Percentiles rank a stretch among this genome's conserved stretches.
Conservation (phyloP, 331 rosid genomes). For the Quercus phellos region DNA sequence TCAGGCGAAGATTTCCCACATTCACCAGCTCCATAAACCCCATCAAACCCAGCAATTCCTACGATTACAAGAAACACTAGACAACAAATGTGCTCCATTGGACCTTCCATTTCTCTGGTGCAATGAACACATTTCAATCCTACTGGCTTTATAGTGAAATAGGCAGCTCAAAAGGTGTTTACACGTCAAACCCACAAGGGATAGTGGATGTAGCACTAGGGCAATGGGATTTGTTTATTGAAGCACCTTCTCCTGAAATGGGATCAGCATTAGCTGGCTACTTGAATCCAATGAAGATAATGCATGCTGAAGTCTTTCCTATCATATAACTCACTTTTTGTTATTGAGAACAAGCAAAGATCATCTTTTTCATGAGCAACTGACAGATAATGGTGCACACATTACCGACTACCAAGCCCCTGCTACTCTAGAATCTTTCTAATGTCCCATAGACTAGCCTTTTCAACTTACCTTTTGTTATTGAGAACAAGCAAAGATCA, state of each 20-base stretch:
- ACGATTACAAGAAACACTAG: constrained; percentile 19
- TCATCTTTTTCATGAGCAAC: neutral
- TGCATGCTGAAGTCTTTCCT: neutral
- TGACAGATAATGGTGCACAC: too few species aligned
- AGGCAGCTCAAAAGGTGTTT: constrained; percentile 3
- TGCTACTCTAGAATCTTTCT: too few species aligned
- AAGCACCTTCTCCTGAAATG: constrained; percentile 10
- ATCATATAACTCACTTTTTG: neutral
- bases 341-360: neutral
- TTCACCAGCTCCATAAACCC: constrained; percentile 38
- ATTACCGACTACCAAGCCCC: too few species aligned
- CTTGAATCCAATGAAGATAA: constrained; percentile 8
- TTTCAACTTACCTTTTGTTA: neutral
- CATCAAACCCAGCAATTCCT: neutral
- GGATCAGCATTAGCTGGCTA: neutral
- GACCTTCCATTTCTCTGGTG: constrained; percentile 18
- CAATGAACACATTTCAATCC: neutral
- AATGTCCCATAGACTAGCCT: too few species aligned
- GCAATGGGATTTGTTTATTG: neutral
- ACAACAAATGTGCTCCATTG: constrained; percentile 19
- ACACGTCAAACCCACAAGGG: constrained; percentile 4
- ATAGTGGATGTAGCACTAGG: constrained; percentile 34
- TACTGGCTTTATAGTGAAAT: constrained; percentile 17
- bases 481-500: neutral
- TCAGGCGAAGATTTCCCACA: constrained; percentile 49